These are phyloP conservation scores for Bretschneidera sinensis DNA, from an alignment of 345 rosid genomes.

Conservation along the genomic window DNA sequence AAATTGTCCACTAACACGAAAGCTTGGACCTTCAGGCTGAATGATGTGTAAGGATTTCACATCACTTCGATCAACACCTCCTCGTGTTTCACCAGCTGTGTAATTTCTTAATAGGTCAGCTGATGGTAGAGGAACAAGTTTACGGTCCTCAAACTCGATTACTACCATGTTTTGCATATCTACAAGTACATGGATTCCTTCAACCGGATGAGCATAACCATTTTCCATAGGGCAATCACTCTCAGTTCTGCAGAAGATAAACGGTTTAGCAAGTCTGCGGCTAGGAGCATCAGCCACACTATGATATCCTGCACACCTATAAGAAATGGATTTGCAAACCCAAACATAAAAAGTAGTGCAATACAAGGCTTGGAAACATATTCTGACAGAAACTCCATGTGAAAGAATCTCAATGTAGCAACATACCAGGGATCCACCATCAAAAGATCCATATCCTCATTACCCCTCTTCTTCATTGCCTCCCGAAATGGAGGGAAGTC, in stretches of 20 bases:
- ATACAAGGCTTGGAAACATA: constrained; percentile 8
- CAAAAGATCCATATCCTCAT: constrained; percentile 71
- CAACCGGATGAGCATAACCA: constrained; percentile 76
- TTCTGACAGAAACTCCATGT: neutral
- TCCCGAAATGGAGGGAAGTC: constrained; percentile 57
- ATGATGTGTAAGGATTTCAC: constrained; percentile 63
- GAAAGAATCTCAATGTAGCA: constrained; percentile 6
- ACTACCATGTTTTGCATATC: constrained; percentile 79
- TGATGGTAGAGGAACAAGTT: constrained; percentile 61
- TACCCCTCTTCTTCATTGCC: constrained; percentile 76
- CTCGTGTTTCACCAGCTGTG: constrained; percentile 61
- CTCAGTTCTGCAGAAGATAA: constrained; percentile 65
- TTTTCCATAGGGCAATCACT: constrained; percentile 75
- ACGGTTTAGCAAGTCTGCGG: constrained; percentile 61
- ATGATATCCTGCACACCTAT: constrained; percentile 68
- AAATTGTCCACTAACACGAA: constrained; percentile 57
- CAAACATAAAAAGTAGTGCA: constrained; percentile 3
- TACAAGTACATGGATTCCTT: constrained; percentile 65
- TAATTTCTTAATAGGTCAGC: constrained; percentile 75
- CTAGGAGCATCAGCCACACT: constrained; percentile 73
- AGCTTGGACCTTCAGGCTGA: constrained; percentile 78
- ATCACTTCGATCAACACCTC: constrained; percentile 77
- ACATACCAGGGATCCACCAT: constrained; percentile 78
- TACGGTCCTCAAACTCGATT: constrained; percentile 70
- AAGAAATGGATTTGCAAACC: constrained; percentile 4